Conservation (phyloP, 495 filamentous ascomycete species). For the Podospora comata region DNA sequence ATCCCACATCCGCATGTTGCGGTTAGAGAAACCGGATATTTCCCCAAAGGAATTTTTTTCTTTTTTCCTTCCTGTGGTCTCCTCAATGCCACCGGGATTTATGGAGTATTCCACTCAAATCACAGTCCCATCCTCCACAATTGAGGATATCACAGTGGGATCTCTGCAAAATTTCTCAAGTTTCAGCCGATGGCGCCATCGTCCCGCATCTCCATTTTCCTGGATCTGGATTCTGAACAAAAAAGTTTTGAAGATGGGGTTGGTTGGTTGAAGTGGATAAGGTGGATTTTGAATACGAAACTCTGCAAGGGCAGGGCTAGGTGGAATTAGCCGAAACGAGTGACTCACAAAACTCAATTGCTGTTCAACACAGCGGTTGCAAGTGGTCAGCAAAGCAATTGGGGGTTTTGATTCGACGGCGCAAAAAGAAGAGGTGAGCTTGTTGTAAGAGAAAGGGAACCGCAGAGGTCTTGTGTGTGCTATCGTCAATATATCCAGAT, state of each 20-base stretch:
- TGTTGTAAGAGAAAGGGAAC: not conserved
- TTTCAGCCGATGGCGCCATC: not conserved
- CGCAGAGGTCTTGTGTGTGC: not conserved
- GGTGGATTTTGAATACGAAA: not conserved
- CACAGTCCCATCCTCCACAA: not conserved
- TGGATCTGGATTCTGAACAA: not conserved
- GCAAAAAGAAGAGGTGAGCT: not conserved
- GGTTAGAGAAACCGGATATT: not conserved
- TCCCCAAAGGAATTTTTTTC: not conserved
- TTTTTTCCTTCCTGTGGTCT: not conserved
- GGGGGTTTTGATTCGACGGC: constrained; percentile 30
- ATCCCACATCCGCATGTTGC: not conserved
- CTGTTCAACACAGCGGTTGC: not conserved
- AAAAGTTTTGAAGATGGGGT: not conserved
- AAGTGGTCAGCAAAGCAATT: constrained; percentile 23
- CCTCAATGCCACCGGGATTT: not conserved
- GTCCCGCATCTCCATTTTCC: not conserved
- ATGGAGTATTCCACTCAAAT: not conserved
- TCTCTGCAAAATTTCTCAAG: not conserved
- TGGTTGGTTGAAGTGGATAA: not conserved
- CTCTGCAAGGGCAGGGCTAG: not conserved
- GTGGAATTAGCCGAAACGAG: not conserved
- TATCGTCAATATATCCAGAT: not conserved
- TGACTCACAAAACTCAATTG: constrained; percentile 37
- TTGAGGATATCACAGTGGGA: not conserved